Base-by-base conservation (phyloP, 306 rosid genomes). In the Quercus cerris region DNA sequence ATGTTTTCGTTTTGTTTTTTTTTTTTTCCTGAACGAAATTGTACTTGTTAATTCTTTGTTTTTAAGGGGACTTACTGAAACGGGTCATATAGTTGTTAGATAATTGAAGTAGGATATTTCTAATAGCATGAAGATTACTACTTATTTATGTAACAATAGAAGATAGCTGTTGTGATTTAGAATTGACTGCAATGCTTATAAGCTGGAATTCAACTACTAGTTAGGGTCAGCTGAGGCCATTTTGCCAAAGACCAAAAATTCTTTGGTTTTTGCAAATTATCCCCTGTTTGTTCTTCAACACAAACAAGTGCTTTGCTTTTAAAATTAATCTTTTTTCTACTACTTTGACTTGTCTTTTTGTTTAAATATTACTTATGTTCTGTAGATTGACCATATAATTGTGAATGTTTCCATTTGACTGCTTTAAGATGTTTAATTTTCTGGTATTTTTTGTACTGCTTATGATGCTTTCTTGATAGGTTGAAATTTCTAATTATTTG, bases 191-290 rank as follows among this genome's bases (percentile, higher is more conserved):
- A 9, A n/a, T 74, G 76, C 19, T 61, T 25, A 75, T 52, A 25
- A 69, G 63, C 64, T 25, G 56, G 66, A 70, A 75, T 61, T 23
- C 5, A 56, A 57, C 33, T 41, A 27, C 61, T 41, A 51, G 31
- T 18, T 69, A 71, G 72, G 78, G 59, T 18, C 72, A 61, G 27
- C 66, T 75, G 33, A 30, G 83, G 73, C 20, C 46, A 54, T 62
- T 49, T 55, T 69, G 49, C 67, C 11, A 22, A 59, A 59, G 35
- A 23, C 44, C 15, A 38, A 67, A 67, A 31, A 31, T 33, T 67
- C 51, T 64, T 30, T 31, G 71, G 46, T 31, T 31, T 66, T 8
- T 18, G 51, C 19, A 33, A 67, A 19, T 33, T 67, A 67, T 20
- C 35, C 51, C 20, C 49, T 67, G 72, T 15, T 35, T 67, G 52